Evolutionary conservation across 106 monocot genomes (phyloP), one percentile per base, ranked within the genome.

Genomic region (Dendrobium chrysotoxum): DNA sequence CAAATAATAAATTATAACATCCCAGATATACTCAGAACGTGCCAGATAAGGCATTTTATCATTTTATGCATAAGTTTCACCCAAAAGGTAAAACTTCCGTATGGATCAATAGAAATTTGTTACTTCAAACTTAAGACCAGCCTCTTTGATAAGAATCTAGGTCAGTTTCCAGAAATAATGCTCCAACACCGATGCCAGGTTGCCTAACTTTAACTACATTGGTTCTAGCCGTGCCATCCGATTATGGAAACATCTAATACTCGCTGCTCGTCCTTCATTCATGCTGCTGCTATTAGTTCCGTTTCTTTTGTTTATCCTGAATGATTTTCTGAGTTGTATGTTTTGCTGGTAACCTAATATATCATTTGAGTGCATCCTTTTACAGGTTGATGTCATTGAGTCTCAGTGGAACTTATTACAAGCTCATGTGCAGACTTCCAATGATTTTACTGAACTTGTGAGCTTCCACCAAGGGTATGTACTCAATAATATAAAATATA

Each of bases 371-470:
- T 46, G 47, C 26, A 15, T 58, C 46, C 1, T 81, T 71, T 77
- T 87, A 65, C 85, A 99, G 99, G 99, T 99, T 84, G 99, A 99
- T 91, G 99, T 99, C 55, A 95, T 99, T 75, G 99, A 99, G 83
- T 95, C 99, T 47, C 99, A 99, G 54, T 99, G 99, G 99, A 99
- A 95, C 83, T 83, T 87, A 82, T 87, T 99, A 81, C 99, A 95
- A 91, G 82, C 91, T 78, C 93, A 90, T 86, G 85, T 99, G 28
- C 99, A 95, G 80, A 85, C 90, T 79, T 99, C 93, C 79, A 91
- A 88, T 90, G 99, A 99, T 93, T 99, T 99, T 82, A 95, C 99
- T 50, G 99, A 99, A 85, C 91, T 99, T 80, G 99, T 95, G 66
- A 84, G 80, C 72, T 99, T 95, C 85, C 99, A 99, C 79, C 99